Evolutionary conservation across 2,329 filamentous ascomycete genomes (phyloP).

Genomic region (Cercospora sp.): DNA sequence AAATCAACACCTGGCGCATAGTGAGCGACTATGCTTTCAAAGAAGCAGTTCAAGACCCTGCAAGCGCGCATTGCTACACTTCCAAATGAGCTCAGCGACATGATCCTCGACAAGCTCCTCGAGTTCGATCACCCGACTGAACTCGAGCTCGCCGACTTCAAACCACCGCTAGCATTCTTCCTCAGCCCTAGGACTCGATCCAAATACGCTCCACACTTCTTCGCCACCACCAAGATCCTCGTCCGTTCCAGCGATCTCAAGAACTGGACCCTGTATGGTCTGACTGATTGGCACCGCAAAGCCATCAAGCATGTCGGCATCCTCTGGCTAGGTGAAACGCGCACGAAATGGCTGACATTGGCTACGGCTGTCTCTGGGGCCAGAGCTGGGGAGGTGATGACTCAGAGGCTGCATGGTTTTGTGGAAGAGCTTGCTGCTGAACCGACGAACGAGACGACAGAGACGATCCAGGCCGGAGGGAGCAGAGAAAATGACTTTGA

Average conservation of each 20-base stretch:
- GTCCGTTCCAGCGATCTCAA: neutral
- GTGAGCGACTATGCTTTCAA: neutral
- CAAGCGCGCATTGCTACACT: neutral
- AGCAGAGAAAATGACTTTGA: neutral
- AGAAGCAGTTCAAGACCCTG: neutral
- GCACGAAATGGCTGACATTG: neutral
- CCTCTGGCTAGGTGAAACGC: neutral
- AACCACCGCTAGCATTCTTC: neutral
- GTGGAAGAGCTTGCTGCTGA: neutral
- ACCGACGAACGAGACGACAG: neutral
- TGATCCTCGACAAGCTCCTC: neutral
- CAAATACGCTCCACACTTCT: neutral
- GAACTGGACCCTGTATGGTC: neutral
- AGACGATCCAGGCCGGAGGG: neutral
- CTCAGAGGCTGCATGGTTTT: neutral
- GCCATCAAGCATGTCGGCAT: neutral
- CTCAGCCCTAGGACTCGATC: neutral
- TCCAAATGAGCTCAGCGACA: neutral
- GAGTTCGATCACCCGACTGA: neutral
- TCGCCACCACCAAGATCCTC: neutral
- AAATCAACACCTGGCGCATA: neutral
- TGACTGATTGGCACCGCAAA: neutral
- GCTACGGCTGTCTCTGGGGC: neutral
- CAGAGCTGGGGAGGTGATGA: neutral
- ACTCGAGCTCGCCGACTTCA: neutral